phyloP scores from a whole-genome alignment of 2,329 filamentous ascomycete species.

The Aspergillus aculeatinus region DNA sequence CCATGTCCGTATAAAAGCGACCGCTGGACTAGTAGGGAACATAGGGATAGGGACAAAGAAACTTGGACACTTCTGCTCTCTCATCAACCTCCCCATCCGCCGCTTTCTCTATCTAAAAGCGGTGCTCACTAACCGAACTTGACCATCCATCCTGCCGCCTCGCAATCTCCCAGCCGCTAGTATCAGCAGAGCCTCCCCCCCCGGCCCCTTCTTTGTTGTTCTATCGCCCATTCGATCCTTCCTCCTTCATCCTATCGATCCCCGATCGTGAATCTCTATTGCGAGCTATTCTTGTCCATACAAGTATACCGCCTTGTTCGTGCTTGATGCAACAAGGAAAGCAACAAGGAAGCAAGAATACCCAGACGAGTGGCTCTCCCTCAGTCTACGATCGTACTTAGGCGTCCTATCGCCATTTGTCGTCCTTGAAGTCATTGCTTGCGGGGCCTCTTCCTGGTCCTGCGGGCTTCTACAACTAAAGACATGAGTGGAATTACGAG shows the following conservation, averaged over 20 bases:
- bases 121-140: background rate
- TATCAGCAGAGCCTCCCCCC: constrained; percentile 5
- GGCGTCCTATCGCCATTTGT: constrained; percentile 12
- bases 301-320: constrained; percentile 3
- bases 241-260: constrained; percentile 8
- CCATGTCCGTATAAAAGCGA: background rate
- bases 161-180: background rate
- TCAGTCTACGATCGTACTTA: constrained; percentile 4
- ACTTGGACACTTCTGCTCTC: background rate
- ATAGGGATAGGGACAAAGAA: background rate
- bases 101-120: background rate
- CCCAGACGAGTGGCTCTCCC: constrained; percentile 12
- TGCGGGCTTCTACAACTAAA: constrained; percentile 28
- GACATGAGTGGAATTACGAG: constrained; percentile 42
- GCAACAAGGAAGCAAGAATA: constrained; percentile 2
- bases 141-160: background rate
- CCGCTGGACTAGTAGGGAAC: background rate
- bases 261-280: constrained; percentile 8
- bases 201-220: constrained; percentile 2
- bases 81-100: background rate
- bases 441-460: constrained; percentile 29
- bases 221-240: constrained; percentile 6
- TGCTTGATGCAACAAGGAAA: constrained; percentile 6
- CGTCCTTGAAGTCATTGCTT: constrained; percentile 20
- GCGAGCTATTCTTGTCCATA: constrained; percentile 8